phyloP scores from a whole-genome alignment of 164 flowering plant species.

The Vitis vinifera region DNA sequence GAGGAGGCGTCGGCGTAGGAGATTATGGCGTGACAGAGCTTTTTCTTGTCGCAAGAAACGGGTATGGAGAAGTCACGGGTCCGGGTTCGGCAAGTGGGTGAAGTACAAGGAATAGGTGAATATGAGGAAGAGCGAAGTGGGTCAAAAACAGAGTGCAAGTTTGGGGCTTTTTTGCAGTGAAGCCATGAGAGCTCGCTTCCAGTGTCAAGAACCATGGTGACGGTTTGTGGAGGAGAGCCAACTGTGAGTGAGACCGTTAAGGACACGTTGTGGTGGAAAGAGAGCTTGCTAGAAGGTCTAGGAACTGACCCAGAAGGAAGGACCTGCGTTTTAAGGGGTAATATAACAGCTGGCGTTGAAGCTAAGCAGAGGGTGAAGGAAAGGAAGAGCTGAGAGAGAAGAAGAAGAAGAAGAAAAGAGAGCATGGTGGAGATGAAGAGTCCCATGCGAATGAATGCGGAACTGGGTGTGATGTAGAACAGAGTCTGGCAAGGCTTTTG shows the following conservation, averaged over 20 bases:
- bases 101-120: slow-evolving; percentile 51
- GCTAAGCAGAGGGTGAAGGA: slow-evolving; percentile 1
- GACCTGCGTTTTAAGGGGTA: slow-evolving; percentile 57
- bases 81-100: slow-evolving; percentile 52
- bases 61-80: slow-evolving; percentile 63
- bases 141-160: slow-evolving; percentile 34
- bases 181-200: slow-evolving; percentile 93
- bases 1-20: slow-evolving; percentile 79
- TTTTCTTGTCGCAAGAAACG: slow-evolving; percentile 59
- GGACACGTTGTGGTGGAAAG: slow-evolving; percentile 66
- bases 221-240: slow-evolving; percentile 76
- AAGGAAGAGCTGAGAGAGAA: slow-evolving; percentile 2
- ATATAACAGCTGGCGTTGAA: slow-evolving; percentile 28
- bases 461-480: not conserved
- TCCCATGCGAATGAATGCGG: not conserved
- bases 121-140: slow-evolving; percentile 58
- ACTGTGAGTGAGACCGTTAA: slow-evolving; percentile 63
- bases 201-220: slow-evolving; percentile 83
- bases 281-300: slow-evolving; percentile 43
- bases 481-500: not conserved
- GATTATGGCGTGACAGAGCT: slow-evolving; percentile 64
- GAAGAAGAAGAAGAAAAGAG: slow-evolving; percentile 1
- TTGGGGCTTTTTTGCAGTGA: slow-evolving; percentile 48
- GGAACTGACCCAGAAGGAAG: slow-evolving; percentile 25
- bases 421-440: not conserved